Conservation (phyloP, 305 asterid species). For the Nicotiana rustica region DNA sequence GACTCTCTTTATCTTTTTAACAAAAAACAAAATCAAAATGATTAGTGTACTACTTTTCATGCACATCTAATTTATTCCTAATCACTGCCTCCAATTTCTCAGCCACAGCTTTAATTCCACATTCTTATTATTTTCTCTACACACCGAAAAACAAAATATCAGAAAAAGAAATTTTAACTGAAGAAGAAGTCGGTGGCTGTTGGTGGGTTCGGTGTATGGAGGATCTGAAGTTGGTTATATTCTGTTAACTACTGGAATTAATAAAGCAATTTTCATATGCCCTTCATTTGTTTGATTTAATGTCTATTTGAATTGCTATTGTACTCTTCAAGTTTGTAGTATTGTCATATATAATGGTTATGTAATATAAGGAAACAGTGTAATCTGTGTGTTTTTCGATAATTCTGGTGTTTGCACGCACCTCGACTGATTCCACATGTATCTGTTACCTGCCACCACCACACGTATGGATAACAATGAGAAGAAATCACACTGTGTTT, state of each 20-base stretch:
- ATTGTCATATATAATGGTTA: background rate
- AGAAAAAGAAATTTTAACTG: background rate
- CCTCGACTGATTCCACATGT: too few species aligned
- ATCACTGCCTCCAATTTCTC: slow-evolving; percentile 23
- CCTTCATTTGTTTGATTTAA: background rate
- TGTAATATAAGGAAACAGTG: background rate
- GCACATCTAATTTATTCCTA: background rate
- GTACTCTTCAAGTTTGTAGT: background rate
- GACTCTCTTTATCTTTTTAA: background rate
- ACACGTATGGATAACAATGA: too few species aligned
- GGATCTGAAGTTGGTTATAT: background rate
- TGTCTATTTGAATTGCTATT: too few species aligned
- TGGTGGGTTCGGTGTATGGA: background rate
- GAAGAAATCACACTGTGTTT: too few species aligned
- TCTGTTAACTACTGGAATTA: background rate
- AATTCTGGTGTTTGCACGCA: too few species aligned
- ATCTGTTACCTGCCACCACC: too few species aligned
- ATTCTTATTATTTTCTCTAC: background rate
- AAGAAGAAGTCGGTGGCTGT: background rate
- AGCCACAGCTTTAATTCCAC: slow-evolving; percentile 30
- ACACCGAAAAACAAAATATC: background rate
- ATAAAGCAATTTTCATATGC: background rate
- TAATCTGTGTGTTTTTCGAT: slow-evolving; percentile 3
- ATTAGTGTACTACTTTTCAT: background rate
- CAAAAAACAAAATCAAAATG: background rate